Evolutionary conservation across 2,329 filamentous ascomycete genomes (phyloP).

Genomic region (Colletotrichum cuscutae): DNA sequence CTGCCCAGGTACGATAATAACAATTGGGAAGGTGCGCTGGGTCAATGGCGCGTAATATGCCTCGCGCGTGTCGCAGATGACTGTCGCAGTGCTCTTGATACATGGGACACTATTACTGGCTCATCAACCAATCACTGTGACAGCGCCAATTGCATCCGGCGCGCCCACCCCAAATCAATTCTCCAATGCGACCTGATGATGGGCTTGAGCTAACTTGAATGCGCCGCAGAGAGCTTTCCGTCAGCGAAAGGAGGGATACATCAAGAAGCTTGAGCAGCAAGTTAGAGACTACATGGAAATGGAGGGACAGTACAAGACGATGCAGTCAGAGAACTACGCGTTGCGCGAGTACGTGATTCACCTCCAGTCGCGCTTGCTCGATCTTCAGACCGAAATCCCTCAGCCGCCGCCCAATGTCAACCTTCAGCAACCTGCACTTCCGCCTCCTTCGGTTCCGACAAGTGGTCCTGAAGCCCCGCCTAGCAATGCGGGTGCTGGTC

Average conservation of each 20-base stretch:
- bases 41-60: conserved; percentile 13
- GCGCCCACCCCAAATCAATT: not conserved
- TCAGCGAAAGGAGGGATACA: conserved; percentile 97
- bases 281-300: conserved; percentile 83
- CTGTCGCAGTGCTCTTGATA: not conserved
- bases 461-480: conserved; percentile 21
- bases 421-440: conserved; percentile 62
- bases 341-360: conserved; percentile 93
- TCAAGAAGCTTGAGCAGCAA: conserved; percentile 96
- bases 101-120: conserved; percentile 30
- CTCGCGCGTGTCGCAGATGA: not conserved
- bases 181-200: not conserved
- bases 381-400: conserved; percentile 85
- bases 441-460: conserved; percentile 40
- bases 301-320: conserved; percentile 80
- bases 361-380: conserved; percentile 86
- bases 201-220: conserved; percentile 40
- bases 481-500: conserved; percentile 41
- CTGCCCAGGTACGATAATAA: conserved; percentile 79
- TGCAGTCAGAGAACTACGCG: conserved; percentile 90
- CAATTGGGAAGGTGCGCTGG: not conserved
- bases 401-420: conserved; percentile 85
- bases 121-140: not conserved
- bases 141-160: not conserved
- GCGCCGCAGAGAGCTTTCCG: conserved; percentile 85